Conservation (phyloP, 306 rosid species). For the Phaseolus lunatus region DNA sequence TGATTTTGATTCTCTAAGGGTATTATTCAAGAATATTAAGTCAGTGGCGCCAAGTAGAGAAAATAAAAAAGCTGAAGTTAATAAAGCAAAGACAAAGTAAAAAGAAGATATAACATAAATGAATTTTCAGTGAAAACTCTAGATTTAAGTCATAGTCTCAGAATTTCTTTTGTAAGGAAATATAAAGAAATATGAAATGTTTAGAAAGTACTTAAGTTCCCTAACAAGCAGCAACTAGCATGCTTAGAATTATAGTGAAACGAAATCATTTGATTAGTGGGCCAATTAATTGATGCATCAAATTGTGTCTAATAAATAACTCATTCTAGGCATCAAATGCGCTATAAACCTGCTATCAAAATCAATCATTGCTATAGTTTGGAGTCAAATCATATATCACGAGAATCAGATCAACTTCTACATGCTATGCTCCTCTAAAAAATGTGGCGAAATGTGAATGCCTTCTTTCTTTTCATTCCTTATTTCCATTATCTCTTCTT, state of each 20-base stretch:
- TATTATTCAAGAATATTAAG: no score
- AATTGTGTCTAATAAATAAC: neutral
- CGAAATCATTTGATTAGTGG: slow-evolving; percentile 41
- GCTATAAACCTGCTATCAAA: slow-evolving; percentile 20
- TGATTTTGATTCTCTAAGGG: neutral
- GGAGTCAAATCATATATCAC: no score
- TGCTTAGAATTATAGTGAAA: slow-evolving; percentile 28
- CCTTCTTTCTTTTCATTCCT: no score
- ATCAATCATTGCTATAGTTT: slow-evolving; percentile 13
- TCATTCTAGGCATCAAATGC: slow-evolving; percentile 35
- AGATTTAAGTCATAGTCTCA: neutral
- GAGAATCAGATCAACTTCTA: no score
- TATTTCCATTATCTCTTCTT: no score
- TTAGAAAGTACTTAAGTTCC: slow-evolving; percentile 1
- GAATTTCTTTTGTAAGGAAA: neutral
- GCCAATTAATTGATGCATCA: slow-evolving; percentile 28
- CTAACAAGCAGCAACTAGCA: neutral
- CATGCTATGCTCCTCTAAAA: no score
- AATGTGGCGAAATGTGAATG: no score
- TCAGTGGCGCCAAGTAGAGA: neutral
- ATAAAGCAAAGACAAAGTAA: neutral
- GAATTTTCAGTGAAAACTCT: neutral
- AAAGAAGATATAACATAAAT: neutral
- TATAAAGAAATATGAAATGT: neutral
- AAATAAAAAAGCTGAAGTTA: neutral